phyloP scores from a whole-genome alignment of 441 rosid species.

The Erodium trifolium region DNA sequence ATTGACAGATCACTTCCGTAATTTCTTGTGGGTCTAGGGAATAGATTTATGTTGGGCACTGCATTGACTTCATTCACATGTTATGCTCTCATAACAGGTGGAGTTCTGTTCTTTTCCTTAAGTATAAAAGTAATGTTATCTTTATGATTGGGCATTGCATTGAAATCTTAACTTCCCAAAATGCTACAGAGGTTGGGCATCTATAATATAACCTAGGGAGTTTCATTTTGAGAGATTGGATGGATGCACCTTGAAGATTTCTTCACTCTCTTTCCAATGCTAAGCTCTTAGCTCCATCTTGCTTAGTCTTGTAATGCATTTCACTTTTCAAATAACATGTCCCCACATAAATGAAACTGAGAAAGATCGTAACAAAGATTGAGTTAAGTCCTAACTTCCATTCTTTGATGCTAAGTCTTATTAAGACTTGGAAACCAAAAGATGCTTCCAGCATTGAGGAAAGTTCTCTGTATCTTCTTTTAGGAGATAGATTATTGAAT shows the following conservation, averaged over 20 bases:
- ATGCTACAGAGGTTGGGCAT: neutral
- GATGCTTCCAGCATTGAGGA: neutral
- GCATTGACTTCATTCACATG: neutral
- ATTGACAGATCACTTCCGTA: neutral
- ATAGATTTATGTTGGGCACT: neutral
- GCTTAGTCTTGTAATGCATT: neutral
- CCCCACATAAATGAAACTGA: neutral
- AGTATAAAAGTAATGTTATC: neutral
- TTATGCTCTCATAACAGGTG: neutral
- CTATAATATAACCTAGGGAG: neutral
- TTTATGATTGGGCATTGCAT: neutral
- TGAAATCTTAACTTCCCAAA: too few species aligned
- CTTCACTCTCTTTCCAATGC: neutral
- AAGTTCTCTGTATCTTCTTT: neutral
- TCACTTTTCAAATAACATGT: neutral
- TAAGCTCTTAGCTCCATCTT: neutral
- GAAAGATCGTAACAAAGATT: neutral
- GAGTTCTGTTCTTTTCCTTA: neutral
- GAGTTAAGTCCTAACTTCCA: neutral
- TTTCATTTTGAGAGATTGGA: neutral
- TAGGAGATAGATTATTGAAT: neutral
- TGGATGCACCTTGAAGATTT: neutral
- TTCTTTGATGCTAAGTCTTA: neutral
- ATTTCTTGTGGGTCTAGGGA: neutral
- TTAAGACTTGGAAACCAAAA: constrained; percentile 1